phyloP scores from a whole-genome alignment of 768 basidiomycete species.

The Pulveroboletus sp. region DNA sequence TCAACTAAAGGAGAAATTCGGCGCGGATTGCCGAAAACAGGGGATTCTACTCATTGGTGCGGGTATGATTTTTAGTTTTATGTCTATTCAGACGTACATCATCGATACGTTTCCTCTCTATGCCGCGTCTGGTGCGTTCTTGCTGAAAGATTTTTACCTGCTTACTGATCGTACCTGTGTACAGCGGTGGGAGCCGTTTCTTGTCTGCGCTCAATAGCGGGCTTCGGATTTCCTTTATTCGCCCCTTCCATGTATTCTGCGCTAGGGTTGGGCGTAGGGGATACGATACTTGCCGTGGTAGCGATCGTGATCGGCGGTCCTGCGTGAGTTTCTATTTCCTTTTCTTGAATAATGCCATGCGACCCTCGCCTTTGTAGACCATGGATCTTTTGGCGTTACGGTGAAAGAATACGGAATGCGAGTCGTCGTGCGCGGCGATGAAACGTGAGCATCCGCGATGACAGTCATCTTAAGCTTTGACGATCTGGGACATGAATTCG shows the following conservation, averaged over 20 bases:
- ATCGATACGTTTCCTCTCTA: constrained; percentile 63
- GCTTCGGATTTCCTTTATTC: constrained; percentile 78
- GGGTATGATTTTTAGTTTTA: constrained; percentile 56
- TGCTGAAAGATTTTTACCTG: background rate
- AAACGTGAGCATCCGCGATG: background rate
- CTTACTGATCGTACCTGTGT: background rate
- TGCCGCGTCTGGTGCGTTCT: constrained; percentile 55
- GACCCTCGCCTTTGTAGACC: constrained; percentile 37
- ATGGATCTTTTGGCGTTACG: constrained; percentile 41
- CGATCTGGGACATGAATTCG: no score
- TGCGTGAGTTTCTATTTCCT: constrained; percentile 24
- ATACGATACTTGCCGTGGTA: constrained; percentile 57
- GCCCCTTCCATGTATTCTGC: constrained; percentile 61
- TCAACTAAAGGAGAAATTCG: background rate
- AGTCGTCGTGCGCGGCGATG: constrained; percentile 37
- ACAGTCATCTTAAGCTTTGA: no score
- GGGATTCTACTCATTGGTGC: constrained; percentile 54
- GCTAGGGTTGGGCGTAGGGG: constrained; percentile 66
- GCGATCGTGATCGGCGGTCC: constrained; percentile 61
- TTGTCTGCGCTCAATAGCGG: constrained; percentile 58
- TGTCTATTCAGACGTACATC: constrained; percentile 61
- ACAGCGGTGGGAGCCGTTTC: constrained; percentile 62
- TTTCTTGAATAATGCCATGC: constrained; percentile 9
- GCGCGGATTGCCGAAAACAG: constrained; percentile 30
- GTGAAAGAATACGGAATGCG: constrained; percentile 45